A percentile compares a stretch with the other conserved stretches of the same genome.
Conservation (phyloP, 164 flowering plant species). For the Magnolia sinica region DNA sequence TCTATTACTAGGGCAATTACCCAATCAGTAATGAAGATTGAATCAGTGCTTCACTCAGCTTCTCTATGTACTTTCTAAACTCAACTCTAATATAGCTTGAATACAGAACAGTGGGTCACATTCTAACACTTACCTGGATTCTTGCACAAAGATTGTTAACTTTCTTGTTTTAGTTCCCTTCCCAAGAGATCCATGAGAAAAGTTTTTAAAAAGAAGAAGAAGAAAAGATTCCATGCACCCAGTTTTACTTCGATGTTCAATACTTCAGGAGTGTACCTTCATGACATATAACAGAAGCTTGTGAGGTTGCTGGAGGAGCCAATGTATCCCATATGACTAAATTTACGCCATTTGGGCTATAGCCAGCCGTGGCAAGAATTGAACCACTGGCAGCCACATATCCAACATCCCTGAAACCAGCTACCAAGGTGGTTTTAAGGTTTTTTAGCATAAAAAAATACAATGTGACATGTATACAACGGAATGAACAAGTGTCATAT, state of each 20-base stretch:
- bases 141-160: not conserved
- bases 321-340: slow-evolving; percentile 95
- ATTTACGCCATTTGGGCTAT: slow-evolving; percentile 68
- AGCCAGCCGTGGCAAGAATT: slow-evolving; percentile 84
- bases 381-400: slow-evolving; percentile 90
- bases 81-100: not conserved
- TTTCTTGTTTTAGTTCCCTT: not conserved
- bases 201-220: not conserved
- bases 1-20: not conserved
- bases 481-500: not conserved
- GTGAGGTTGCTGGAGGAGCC: slow-evolving; percentile 86
- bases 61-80: not conserved
- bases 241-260: too few species aligned
- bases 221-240: too few species aligned
- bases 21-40: not conserved
- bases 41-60: not conserved
- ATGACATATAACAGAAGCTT: slow-evolving; percentile 88
- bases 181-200: not conserved
- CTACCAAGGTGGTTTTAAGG: not conserved
- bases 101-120: not conserved
- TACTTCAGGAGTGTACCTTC: slow-evolving; percentile 52
- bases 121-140: not conserved
- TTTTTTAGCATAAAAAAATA: not conserved
- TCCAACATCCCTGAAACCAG: slow-evolving; percentile 70
- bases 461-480: not conserved